Conservation (phyloP, 257 asterid species). For the Solanum gracilifrons region DNA sequence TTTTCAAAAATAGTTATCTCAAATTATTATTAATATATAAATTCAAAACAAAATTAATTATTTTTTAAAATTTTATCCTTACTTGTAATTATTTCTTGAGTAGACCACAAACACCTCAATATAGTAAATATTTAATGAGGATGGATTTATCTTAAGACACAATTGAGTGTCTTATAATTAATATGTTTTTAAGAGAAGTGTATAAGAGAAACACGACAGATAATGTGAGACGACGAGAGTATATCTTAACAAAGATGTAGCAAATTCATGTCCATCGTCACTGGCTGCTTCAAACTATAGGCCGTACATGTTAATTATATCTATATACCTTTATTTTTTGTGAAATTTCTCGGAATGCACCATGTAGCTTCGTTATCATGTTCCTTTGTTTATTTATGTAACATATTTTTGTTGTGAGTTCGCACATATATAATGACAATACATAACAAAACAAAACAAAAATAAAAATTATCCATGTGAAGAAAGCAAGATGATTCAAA, state of each 20-base stretch:
- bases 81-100: no score
- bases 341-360: neutral
- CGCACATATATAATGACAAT: no score
- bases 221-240: accelerated
- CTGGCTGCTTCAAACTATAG: neutral
- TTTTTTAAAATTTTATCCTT: neutral
- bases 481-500: neutral
- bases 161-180: no score
- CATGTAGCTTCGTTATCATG: neutral
- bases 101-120: no score
- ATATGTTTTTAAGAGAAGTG: accelerated
- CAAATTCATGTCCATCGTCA: neutral
- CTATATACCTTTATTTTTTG: neutral
- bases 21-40: no score
- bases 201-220: no score
- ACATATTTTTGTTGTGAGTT: no score
- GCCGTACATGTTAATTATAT: neutral
- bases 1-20: no score
- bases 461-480: neutral
- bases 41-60: no score
- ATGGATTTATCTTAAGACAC: no score
- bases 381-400: neutral
- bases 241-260: neutral
- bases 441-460: no score
- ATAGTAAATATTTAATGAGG: neutral